Evolutionary conservation across 2,329 filamentous ascomycete genomes (phyloP).

Genomic region (Aschersonia sp.): DNA sequence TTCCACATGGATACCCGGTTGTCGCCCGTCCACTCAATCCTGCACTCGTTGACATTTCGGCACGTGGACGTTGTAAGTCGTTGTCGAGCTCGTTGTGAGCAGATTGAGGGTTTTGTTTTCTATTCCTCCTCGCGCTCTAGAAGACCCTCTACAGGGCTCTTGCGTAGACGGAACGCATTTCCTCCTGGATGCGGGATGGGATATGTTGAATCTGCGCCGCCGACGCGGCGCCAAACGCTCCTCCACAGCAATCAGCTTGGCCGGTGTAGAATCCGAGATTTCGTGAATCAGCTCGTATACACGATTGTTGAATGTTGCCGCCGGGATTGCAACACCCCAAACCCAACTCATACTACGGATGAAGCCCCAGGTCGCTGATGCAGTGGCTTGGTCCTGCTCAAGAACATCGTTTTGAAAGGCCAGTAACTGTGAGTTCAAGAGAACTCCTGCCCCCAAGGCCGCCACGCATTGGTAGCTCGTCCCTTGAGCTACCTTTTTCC

Average conservation of each 20-base stretch:
- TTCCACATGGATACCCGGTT: too few relatives aligned
- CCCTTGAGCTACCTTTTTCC: neutral
- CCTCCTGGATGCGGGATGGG: neutral
- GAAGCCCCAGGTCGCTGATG: neutral
- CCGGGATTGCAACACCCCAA: constrained; percentile 1
- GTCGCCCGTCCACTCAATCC: too few relatives aligned
- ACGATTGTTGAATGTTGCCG: constrained; percentile 1
- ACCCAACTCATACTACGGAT: neutral
- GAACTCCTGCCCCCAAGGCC: neutral
- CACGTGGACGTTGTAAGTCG: too few relatives aligned
- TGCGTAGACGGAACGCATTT: neutral
- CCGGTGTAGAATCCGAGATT: neutral
- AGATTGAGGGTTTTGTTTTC: neutral
- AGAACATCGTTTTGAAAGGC: neutral
- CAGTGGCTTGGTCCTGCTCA: neutral
- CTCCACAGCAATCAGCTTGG: neutral
- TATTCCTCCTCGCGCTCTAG: neutral
- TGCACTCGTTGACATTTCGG: too few relatives aligned
- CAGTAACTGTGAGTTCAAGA: neutral
- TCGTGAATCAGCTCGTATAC: neutral
- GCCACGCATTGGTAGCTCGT: neutral
- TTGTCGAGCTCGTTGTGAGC: too few relatives aligned
- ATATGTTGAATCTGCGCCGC: neutral
- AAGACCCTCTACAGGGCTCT: neutral
- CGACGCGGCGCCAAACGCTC: neutral